Percentiles rank a stretch among this genome's conserved stretches.
Conservation (phyloP, 805 yeast species). For the Saturnispora serradocipensis region DNA sequence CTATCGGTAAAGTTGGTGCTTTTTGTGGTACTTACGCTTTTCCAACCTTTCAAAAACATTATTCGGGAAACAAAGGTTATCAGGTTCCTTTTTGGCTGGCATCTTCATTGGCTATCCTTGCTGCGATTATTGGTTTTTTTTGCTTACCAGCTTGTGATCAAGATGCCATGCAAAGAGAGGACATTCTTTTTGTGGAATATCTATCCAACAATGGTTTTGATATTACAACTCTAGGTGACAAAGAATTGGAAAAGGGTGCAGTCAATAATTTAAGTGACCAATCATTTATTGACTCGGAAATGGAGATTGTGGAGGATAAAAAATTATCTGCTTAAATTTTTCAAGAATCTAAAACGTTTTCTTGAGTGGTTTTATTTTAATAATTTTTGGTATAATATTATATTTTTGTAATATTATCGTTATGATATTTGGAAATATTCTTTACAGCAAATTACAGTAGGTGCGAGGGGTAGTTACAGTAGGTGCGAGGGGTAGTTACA, state of each 20-base stretch:
- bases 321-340: background rate
- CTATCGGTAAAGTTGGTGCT: slow-evolving; percentile 86
- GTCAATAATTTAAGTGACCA: background rate
- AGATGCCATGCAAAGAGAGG: slow-evolving; percentile 73
- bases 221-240: slow-evolving; percentile 43
- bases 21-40: slow-evolving; percentile 84
- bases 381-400: no score
- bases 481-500: no score
- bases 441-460: no score
- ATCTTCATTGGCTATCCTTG: slow-evolving; percentile 62
- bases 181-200: slow-evolving; percentile 57
- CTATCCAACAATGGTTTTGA: slow-evolving; percentile 65
- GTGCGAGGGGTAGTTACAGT: no score
- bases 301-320: background rate
- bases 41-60: slow-evolving; percentile 63
- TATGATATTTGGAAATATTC: no score
- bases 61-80: slow-evolving; percentile 53
- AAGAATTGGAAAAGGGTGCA: slow-evolving; percentile 11
- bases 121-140: slow-evolving; percentile 61
- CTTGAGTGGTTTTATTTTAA: no score
- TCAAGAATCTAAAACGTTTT: no score
- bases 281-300: background rate
- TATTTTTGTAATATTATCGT: no score
- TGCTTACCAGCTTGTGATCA: slow-evolving; percentile 77
- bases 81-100: slow-evolving; percentile 79